Base-by-base conservation (phyloP, 2,329 filamentous ascomycete species). In the Colletotrichum salicis region DNA sequence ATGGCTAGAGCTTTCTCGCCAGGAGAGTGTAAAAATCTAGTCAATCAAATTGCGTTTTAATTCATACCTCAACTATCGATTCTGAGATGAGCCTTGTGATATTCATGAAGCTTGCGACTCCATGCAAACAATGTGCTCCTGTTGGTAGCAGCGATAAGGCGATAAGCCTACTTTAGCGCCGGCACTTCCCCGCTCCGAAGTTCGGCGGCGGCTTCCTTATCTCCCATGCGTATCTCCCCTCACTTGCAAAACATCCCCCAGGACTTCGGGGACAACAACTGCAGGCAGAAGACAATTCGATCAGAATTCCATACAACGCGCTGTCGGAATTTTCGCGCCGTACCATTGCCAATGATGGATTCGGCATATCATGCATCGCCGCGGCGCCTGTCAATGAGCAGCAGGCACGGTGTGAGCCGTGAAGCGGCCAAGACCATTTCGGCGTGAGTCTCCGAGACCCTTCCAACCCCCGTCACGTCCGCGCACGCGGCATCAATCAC, bases 361-460 rank as follows among this genome's bases (percentile, higher is more conserved):
- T 2, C 22, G 1, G 55, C 35, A 1, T 55, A 56, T 8, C 29
- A 29, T 13, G 57, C 51, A 0, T 67, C 68, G 0, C 35, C 57
- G 2, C 13, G 68, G 4, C 48, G 64, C 2, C 22, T 57, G 13
- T 57, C 68, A 1, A 27, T 60, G 12, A 48, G 56, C 19, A 52
- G 64, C 15, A 29, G 57, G n/a, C 56, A 62, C 13, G 64, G 57
- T 11, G 51, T 41, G 29, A 37, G 63, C 27, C 68, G 64, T 41
- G 68, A 71, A 7, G 51, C 51, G 12, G 68, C 64, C 19, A 71
- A 71, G 52, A 58, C 68, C 19, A 67, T 71, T 31, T 71, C 68
- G 68, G 68, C 68, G 68, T 71, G 48, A 57, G 68, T 71, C 52
- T 71, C 68, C 68, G 68, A 57, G 45, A 8, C 62, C 41, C 56